These are phyloP conservation scores for Anaeromyces robustus DNA, from an alignment of 192 early-diverging fungal genomes.

Conservation along the genomic window DNA sequence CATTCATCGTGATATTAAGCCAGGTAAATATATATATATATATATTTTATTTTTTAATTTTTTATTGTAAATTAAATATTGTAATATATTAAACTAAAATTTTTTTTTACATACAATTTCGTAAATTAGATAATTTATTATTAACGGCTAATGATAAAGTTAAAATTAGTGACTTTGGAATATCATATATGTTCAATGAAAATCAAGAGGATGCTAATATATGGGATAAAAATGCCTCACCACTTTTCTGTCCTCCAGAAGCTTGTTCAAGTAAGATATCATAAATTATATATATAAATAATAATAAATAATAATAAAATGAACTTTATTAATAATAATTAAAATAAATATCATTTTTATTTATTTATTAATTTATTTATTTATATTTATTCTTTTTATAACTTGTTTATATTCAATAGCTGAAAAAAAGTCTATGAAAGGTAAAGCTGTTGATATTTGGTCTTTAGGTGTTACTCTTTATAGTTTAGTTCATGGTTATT, in stretches of 20 bases:
- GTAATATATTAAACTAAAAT: too few relatives aligned
- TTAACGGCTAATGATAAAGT: constrained; percentile 13
- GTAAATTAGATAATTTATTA: constrained; percentile 13
- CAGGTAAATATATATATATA: neutral
- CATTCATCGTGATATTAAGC: constrained; percentile 44
- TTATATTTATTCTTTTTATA: too few relatives aligned
- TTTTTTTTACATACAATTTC: too few relatives aligned
- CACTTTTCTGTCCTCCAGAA: constrained; percentile 33
- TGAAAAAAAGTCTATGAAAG: constrained; percentile 1
- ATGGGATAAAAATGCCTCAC: constrained; percentile 25
- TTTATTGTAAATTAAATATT: too few relatives aligned
- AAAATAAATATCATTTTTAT: too few relatives aligned
- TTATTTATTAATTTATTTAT: too few relatives aligned
- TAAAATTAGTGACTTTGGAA: constrained; percentile 46
- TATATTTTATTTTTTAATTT: too few relatives aligned
- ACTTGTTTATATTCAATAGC: neutral
- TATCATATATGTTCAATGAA: constrained; percentile 37
- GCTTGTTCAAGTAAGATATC: constrained; percentile 27
- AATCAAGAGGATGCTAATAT: constrained; percentile 12
- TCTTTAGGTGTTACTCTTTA: constrained; percentile 17
- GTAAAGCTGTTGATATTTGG: constrained; percentile 39
- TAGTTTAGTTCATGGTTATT: neutral
- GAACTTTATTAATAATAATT: too few relatives aligned
- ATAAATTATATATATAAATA: too few relatives aligned
- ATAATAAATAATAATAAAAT: too few relatives aligned